Evolutionary conservation across 1,139 yeast species (phyloP).

Genomic region (Suhomyces terraborum): DNA sequence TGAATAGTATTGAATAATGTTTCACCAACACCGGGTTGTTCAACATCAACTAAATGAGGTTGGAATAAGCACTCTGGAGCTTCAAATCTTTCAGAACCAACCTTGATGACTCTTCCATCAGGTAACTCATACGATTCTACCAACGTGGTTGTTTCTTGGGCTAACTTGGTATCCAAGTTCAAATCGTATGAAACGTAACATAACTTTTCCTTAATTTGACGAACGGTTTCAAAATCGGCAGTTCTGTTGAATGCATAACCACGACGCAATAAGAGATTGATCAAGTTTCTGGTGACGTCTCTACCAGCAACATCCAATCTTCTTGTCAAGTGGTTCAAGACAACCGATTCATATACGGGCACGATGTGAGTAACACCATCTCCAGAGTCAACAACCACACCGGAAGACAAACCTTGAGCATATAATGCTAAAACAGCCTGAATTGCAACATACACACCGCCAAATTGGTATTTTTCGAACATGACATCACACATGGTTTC

Average conservation of each 20-base stretch:
- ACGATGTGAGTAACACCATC: slow-evolving; percentile 91
- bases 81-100: slow-evolving; percentile 94
- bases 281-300: slow-evolving; percentile 93
- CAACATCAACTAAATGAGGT: slow-evolving; percentile 94
- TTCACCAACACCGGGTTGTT: slow-evolving; percentile 97
- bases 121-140: slow-evolving; percentile 93
- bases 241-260: slow-evolving; percentile 98
- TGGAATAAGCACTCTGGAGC: slow-evolving; percentile 99
- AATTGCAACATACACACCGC: slow-evolving; percentile 96
- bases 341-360: slow-evolving; percentile 96
- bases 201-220: slow-evolving; percentile 94
- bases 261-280: slow-evolving; percentile 85
- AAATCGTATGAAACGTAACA: slow-evolving; percentile 95
- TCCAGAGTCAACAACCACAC: slow-evolving; percentile 98
- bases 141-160: slow-evolving; percentile 91
- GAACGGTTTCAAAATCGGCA: slow-evolving; percentile 97
- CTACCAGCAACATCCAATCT: slow-evolving; percentile 97
- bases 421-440: slow-evolving; percentile 97
- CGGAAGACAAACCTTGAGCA: slow-evolving; percentile 95
- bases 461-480: slow-evolving; percentile 95
- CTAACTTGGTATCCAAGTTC: slow-evolving; percentile 81
- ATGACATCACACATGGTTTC: slow-evolving; percentile 95
- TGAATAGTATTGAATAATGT: slow-evolving; percentile 88
- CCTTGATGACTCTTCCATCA: slow-evolving; percentile 91
- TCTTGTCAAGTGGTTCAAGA: slow-evolving; percentile 86